Conservation (phyloP, 2,329 filamentous ascomycete genomes). For the Alternaria sp. region DNA sequence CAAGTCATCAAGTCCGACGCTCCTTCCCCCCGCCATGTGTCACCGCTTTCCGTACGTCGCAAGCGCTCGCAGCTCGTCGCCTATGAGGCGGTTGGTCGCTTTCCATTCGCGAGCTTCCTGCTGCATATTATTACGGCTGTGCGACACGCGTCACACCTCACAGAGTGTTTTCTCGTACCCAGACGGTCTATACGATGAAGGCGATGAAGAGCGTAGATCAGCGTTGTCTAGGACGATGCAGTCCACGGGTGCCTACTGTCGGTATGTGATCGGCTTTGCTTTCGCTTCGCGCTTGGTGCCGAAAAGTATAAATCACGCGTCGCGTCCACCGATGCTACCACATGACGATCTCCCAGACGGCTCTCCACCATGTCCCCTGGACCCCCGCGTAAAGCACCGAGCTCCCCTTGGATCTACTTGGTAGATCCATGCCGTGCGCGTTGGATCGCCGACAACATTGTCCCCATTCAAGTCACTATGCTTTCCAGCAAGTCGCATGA, state of each 20-base stretch:
- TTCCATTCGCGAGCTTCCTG: not conserved
- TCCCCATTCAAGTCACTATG: not conserved
- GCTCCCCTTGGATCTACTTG: not conserved
- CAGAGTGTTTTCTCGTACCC: not conserved
- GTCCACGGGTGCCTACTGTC: not conserved
- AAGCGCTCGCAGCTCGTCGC: not conserved
- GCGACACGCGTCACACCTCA: not conserved
- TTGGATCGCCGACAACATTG: not conserved
- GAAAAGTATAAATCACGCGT: not conserved
- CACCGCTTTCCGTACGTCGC: not conserved
- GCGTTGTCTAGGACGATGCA: not conserved
- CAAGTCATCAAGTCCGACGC: not conserved
- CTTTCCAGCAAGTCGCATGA: not conserved
- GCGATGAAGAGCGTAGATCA: not conserved
- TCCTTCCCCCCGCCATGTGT: not conserved
- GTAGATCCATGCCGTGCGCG: not conserved
- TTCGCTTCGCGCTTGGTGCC: not conserved
- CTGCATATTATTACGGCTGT: not conserved
- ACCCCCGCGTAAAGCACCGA: not conserved
- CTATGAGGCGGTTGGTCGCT: not conserved
- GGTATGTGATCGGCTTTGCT: not conserved
- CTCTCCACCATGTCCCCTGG: not conserved
- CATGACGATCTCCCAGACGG: not conserved
- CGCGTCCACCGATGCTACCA: not conserved
- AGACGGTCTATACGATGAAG: not conserved